Base-by-base conservation (phyloP, 345 rosid genomes). In the Gossypium bickii region DNA sequence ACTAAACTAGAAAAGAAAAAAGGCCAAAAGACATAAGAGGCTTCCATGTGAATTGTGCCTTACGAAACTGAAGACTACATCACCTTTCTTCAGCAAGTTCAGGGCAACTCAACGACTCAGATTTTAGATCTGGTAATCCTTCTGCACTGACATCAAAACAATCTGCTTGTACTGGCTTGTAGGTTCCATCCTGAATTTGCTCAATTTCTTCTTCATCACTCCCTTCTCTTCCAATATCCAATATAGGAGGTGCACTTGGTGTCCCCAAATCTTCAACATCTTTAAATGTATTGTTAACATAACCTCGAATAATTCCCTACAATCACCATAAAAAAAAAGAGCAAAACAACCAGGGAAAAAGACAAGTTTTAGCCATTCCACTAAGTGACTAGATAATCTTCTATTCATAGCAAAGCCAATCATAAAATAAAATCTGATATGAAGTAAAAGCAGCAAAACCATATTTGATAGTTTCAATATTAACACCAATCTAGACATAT, bases 221-320 rank as follows among this genome's bases (percentile, higher is more conserved):
- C 52, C 68, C 87, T 74, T 89, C 90, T 53, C 81, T 73, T 67
- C 80, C 88, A 60, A 17, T 84, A 74, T 85, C 94, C 83, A 83
- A 64, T 25, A 92, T 88, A 61, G 97, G 98, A 64, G 97, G 98
- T 52, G 99, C 99, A 73, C 98, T 95, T 52, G 98, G 97, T 38
- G 98, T 95, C 44, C 99, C 91, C 51, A 90, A 67, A 78, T 86
- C 91, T 67, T 74, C 87, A 5, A 62, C 48, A 57, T 74, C 86
- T 53, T 80, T 78, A 74, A 80, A 79, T 64, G 53, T 48, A n/a
- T 68, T 77, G 56, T 60, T 65, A 25, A 56, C 74, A 13, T 76
- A 56, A 76, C 55, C 67, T 12, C 76, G 74, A 70, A 34, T 29
- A n/a, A 77, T 52, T 58, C 82, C 87, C 93, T 89, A 80, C 27